A percentile compares a stretch with the other conserved stretches of the same genome.
These are phyloP conservation scores for Calonectria montana DNA, from an alignment of 2,329 filamentous ascomycete species.

Conservation along the genomic window DNA sequence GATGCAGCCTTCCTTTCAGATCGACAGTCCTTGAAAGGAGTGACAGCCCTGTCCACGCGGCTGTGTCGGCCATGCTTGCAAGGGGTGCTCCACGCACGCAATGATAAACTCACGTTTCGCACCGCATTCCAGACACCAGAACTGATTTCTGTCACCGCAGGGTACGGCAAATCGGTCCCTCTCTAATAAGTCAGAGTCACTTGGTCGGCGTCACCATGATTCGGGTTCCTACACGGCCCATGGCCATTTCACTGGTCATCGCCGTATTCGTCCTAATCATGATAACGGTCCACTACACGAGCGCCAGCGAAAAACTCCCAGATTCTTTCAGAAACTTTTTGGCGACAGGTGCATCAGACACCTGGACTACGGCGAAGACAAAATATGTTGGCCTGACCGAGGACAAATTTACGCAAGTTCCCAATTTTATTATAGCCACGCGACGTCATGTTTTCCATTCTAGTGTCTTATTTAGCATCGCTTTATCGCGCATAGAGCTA, in stretches of 20 bases:
- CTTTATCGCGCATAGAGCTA: not conserved
- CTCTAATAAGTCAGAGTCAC: no score
- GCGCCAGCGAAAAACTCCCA: slow-evolving; percentile 29
- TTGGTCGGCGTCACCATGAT: not conserved
- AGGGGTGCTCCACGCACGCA: not conserved
- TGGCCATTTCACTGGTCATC: not conserved
- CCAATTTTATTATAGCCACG: not conserved
- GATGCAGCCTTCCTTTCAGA: not conserved
- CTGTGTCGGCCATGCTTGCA: not conserved
- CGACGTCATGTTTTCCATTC: not conserved
- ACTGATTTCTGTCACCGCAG: not conserved
- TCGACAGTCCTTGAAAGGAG: not conserved
- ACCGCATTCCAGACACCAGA: not conserved
- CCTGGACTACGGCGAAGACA: slow-evolving; percentile 35
- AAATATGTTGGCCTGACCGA: slow-evolving; percentile 42
- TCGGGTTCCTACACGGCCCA: not conserved
- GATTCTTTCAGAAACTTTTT: slow-evolving; percentile 27
- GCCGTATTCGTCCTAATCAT: slow-evolving; percentile 28
- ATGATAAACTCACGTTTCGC: not conserved
- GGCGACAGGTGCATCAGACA: slow-evolving; percentile 22
- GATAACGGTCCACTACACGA: slow-evolving; percentile 30
- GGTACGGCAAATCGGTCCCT: not conserved
- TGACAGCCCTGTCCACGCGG: not conserved
- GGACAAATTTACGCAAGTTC: slow-evolving; percentile 47
- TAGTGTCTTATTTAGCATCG: not conserved